These are phyloP conservation scores for Capronia epimyces DNA, from an alignment of 2,329 filamentous ascomycete genomes.

Conservation along the genomic window DNA sequence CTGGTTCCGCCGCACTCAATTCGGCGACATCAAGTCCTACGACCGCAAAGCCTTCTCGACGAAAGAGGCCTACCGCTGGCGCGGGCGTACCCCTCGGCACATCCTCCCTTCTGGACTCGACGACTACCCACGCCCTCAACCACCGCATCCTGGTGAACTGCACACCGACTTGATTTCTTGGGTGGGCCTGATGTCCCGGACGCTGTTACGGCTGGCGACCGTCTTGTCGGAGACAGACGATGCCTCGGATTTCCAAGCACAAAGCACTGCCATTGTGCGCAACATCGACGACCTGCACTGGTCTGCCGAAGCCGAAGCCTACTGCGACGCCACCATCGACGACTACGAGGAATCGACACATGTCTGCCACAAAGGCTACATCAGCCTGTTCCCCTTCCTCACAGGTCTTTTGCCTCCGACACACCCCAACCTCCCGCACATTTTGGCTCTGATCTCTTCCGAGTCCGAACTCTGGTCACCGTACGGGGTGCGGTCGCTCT, in stretches of 20 bases:
- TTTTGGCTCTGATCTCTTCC: constrained; percentile 72
- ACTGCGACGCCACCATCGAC: constrained; percentile 92
- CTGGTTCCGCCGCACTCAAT: constrained; percentile 92
- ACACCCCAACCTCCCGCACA: constrained; percentile 65
- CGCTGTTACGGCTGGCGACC: constrained; percentile 72
- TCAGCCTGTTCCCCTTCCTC: constrained; percentile 88
- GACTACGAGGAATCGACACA: constrained; percentile 85
- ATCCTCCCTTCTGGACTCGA: constrained; percentile 90
- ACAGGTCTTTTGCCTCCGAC: constrained; percentile 71
- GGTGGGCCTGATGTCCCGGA: constrained; percentile 93
- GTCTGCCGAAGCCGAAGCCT: constrained; percentile 72
- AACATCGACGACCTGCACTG: constrained; percentile 95
- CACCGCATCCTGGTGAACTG: constrained; percentile 90
- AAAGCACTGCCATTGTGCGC: constrained; percentile 68
- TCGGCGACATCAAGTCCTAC: constrained; percentile 83
- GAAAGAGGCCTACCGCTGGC: constrained; percentile 95
- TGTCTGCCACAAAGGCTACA: constrained; percentile 94
- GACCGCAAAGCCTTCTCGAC: constrained; percentile 80
- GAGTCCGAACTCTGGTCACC: constrained; percentile 84
- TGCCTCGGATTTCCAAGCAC: constrained; percentile 62
- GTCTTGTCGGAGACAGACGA: constrained; percentile 74
- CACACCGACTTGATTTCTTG: constrained; percentile 92
- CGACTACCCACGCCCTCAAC: constrained; percentile 89
- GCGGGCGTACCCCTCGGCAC: constrained; percentile 78
- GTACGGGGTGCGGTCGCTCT: constrained; percentile 83